Conservation (phyloP, 2,329 filamentous ascomycete species). For the Basipetospora chlamydospora region DNA sequence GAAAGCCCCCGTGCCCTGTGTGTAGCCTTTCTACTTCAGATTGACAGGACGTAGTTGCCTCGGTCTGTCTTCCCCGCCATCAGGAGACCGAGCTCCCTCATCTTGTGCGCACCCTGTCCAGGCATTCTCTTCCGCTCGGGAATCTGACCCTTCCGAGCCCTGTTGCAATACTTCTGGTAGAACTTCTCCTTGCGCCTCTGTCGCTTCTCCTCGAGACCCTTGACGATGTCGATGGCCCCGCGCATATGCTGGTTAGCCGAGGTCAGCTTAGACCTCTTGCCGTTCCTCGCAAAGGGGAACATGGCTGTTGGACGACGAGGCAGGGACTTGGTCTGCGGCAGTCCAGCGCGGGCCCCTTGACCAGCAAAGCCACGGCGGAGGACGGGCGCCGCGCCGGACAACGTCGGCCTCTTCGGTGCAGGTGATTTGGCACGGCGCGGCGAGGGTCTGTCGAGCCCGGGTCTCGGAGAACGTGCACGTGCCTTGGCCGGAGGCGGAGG, state of each 20-base stretch:
- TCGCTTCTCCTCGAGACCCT: slow-evolving; percentile 87
- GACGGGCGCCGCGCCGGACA: slow-evolving; percentile 11
- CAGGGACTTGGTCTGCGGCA: slow-evolving; percentile 72
- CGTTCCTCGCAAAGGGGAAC: slow-evolving; percentile 37
- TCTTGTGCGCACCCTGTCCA: slow-evolving; percentile 81
- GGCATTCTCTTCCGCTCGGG: slow-evolving; percentile 54
- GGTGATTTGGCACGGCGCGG: slow-evolving; percentile 58
- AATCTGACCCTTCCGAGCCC: slow-evolving; percentile 54
- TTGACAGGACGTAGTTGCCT: slow-evolving; percentile 64
- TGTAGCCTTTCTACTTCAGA: too few species aligned
- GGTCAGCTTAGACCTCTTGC: slow-evolving; percentile 20
- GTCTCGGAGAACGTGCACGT: slow-evolving; percentile 34
- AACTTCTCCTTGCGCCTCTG: slow-evolving; percentile 88
- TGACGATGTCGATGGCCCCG: slow-evolving; percentile 95
- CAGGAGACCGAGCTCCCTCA: slow-evolving; percentile 68
- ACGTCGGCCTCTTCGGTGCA: slow-evolving; percentile 33
- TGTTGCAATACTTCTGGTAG: slow-evolving; percentile 76
- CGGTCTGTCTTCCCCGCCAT: slow-evolving; percentile 68
- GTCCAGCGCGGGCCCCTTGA: slow-evolving; percentile 43
- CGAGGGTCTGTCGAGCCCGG: slow-evolving; percentile 53
- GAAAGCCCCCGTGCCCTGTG: too few species aligned
- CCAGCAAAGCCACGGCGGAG: slow-evolving; percentile 22
- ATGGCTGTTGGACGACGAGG: slow-evolving; percentile 58
- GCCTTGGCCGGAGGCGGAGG: slow-evolving; percentile 27
- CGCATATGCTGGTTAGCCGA: slow-evolving; percentile 52